Evolutionary conservation across 2,329 filamentous ascomycete genomes (phyloP), one percentile per base, ranked within the genome.

Genomic region (Parasarocladium wereldwijsianum): DNA sequence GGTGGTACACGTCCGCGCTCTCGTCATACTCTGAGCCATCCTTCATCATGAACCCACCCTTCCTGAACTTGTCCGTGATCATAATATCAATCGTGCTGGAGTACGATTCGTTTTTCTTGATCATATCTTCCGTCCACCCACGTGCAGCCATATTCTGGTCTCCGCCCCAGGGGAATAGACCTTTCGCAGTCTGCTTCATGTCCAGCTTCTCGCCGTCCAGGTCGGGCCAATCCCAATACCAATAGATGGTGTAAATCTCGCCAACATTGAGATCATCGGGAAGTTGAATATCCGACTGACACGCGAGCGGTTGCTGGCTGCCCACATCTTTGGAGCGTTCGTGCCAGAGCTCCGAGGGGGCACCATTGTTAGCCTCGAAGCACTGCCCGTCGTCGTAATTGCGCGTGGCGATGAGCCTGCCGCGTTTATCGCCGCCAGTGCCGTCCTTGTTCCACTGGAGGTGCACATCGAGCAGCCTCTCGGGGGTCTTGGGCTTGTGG

Each of bases 191-290:
- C 13, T 43, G 46, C 11, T 52, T 47, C 20, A 53, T 41, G 38
- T 66, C 52, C 35, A 50, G 54, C 39, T 45, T 52, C 37, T 49
- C 51, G 22, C 44, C 43, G 43, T 57, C 53, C 46, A 72, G 60
- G 10, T 70, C 76, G 3, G 78, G 76, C 83, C 85, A 98, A 52
- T 93, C 79, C 90, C 90, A 96, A 26, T 94, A 77, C 87, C 87
- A 96, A 62, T 93, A 93, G 30, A 93, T 56, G 3, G 84, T 87
- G 50, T 86, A 82, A 17, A 66, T 64, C 17, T 74, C 67, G 25
- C 73, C 72, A 8, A 61, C 51, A n/a, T 65, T 52, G 26, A 72
- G 58, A 41, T 79, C 67, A 5, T 60, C 46, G 1, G 90, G 90
- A 10, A 98, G 59, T 44, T 75, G 64, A 27, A 94, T 59, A 45